Conservation (phyloP, 192 early-diverging fungal genomes). For the Coemansia sp. region DNA sequence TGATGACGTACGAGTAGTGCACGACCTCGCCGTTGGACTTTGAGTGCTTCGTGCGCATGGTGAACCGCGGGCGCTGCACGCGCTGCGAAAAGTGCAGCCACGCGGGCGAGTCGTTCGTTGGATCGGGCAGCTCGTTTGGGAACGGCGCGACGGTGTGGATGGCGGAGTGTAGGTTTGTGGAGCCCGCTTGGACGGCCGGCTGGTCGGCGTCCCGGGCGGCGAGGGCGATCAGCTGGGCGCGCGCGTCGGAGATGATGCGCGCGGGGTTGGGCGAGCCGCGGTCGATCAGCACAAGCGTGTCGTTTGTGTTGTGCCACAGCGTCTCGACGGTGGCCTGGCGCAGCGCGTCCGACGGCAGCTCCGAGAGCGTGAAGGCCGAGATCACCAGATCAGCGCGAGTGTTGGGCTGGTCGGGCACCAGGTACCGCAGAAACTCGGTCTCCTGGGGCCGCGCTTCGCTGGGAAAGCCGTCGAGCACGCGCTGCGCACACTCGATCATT, state of each 20-base stretch:
- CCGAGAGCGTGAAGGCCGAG: constrained; percentile 68
- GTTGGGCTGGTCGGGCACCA: constrained; percentile 49
- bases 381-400: constrained; percentile 65
- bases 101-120: constrained; percentile 55
- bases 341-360: constrained; percentile 64
- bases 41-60: constrained; percentile 67
- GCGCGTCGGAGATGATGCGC: constrained; percentile 62
- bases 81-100: constrained; percentile 88
- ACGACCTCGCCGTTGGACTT: constrained; percentile 69
- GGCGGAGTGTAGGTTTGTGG: neutral
- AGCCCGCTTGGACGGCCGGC: neutral
- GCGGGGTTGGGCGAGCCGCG: constrained; percentile 75
- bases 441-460: neutral
- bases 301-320: constrained; percentile 77
- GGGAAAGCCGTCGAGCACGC: constrained; percentile 27
- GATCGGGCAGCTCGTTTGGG: constrained; percentile 73
- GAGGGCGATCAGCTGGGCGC: constrained; percentile 58
- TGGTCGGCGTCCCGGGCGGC: neutral
- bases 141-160: constrained; percentile 82
- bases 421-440: constrained; percentile 57
- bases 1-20: constrained; percentile 75
- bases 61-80: constrained; percentile 60
- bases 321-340: constrained; percentile 65
- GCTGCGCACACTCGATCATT: constrained; percentile 72
- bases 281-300: constrained; percentile 80